These are phyloP conservation scores for Papiliotrema laurentii DNA, from an alignment of 1,284 basidiomycete species.

Conservation along the genomic window DNA sequence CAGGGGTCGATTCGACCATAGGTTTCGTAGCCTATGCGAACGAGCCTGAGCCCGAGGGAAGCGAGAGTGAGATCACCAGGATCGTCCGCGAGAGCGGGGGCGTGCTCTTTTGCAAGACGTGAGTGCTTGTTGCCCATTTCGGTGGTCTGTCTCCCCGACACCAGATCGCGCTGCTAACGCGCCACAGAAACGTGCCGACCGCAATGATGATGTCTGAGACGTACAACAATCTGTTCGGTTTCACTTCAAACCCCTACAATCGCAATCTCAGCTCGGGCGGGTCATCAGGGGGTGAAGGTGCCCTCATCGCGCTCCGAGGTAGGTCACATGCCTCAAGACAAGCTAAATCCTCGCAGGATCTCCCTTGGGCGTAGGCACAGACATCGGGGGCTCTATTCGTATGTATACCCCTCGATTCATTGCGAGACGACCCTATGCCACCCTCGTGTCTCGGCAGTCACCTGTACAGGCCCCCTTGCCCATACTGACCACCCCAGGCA, in stretches of 20 bases:
- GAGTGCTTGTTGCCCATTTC: not conserved
- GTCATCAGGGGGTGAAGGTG: constrained; percentile 47
- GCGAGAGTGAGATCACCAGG: constrained; percentile 10
- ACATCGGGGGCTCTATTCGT: constrained; percentile 32
- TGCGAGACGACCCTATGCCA: not conserved
- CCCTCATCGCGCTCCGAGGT: constrained; percentile 43
- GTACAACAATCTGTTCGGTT: constrained; percentile 21
- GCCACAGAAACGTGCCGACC: not conserved
- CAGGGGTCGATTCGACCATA: constrained; percentile 29
- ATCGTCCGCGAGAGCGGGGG: constrained; percentile 17
- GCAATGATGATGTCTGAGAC: constrained; percentile 5
- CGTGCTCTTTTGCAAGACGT: constrained; percentile 25
- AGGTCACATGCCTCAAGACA: constrained; percentile 3
- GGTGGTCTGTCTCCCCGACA: constrained; percentile 2
- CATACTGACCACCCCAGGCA: constrained; percentile 54
- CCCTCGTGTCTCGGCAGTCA: too few relatives aligned
- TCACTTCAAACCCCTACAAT: constrained; percentile 46
- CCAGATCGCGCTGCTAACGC: too few relatives aligned
- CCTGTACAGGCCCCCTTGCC: too few relatives aligned
- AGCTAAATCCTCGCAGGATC: too few relatives aligned
- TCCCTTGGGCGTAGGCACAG: constrained; percentile 45
- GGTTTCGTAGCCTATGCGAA: constrained; percentile 15
- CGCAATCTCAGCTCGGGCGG: constrained; percentile 39
- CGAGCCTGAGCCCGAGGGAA: constrained; percentile 3
- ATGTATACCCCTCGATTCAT: not conserved